Base-by-base conservation (phyloP, 2,329 filamentous ascomycete species). In the Fusarium torreyae region DNA sequence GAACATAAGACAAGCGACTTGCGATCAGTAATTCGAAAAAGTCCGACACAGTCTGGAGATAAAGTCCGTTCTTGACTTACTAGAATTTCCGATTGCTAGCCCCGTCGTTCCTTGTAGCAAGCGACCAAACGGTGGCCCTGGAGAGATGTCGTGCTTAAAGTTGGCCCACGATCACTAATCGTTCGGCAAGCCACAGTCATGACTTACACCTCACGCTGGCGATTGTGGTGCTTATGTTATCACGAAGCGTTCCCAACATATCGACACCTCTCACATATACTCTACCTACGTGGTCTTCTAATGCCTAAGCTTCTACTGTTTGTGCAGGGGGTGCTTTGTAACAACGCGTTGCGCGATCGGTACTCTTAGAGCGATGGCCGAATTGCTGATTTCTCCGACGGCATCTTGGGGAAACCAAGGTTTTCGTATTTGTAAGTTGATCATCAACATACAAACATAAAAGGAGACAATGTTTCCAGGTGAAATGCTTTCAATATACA, bases 1-100 rank as follows among this genome's bases (percentile, higher is more conserved):
- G 9, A 28, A 28, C 6, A 13, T 10, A 31, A 31, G 6, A 31
- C 6, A 9, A 26, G 8, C 33, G 22, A 7, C 6, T 17, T 1
- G 14, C 36, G 58, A 57, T 50, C 50, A 63, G 58, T 63, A 63
- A 63, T 63, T 50, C 20, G 10, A 36, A 45, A 36, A 57, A 43
- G 17, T 6, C 15, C 24, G 5, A 14, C 6, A 9, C 40, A 31
- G 7, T 10, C 15, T 17, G n/a, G 15, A 28, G 20, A 24, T 31
- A 20, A 7, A 26, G 18, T 18, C 4, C 8, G 18, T 18, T 49
- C 7, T 26, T 8, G 10, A 33, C 22, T 63, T 49, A 63, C 15
- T 45, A 63, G 63, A 4, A 36, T 15, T 22, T 20, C 59, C 60
- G 58, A 10, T 40, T 5, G 20, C 9, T n/a, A 15, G 34, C 24